Conservation (phyloP, 2,329 filamentous ascomycete species). For the Nigrograna mackinnonii region DNA sequence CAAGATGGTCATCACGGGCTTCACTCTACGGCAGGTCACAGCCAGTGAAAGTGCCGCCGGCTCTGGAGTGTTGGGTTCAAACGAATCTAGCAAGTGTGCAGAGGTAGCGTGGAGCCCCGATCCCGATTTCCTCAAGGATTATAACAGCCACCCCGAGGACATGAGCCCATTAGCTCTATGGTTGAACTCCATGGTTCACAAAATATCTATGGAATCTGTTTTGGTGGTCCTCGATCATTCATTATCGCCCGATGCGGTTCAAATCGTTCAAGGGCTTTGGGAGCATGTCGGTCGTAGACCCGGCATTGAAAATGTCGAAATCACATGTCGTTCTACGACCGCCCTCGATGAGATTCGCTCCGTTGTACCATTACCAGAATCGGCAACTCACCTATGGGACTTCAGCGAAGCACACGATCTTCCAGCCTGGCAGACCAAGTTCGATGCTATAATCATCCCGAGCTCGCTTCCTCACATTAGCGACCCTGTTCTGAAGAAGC, state of each 20-base stretch:
- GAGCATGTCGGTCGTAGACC: not conserved
- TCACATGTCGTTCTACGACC: not conserved
- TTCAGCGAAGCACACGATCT: not conserved
- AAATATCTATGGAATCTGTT: not conserved
- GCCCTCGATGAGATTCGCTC: constrained; percentile 1
- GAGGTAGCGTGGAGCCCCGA: constrained; percentile 1
- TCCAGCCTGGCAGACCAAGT: not conserved
- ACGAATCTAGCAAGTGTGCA: constrained; percentile 1
- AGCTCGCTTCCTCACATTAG: not conserved
- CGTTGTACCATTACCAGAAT: not conserved
- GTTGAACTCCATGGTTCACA: not conserved
- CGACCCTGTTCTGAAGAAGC: not conserved
- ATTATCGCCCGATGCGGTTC: not conserved
- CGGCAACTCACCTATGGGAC: not conserved
- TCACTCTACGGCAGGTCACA: constrained; percentile 3
- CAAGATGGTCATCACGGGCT: constrained; percentile 2
- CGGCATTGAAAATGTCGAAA: not conserved
- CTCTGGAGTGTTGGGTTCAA: not conserved
- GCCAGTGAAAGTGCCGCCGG: not conserved
- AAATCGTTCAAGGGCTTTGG: not conserved
- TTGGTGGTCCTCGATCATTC: not conserved
- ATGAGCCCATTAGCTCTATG: constrained; percentile 1
- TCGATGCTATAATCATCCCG: constrained; percentile 1
- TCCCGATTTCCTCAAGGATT: not conserved
- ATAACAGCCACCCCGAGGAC: not conserved